Evolutionary conservation across 106 monocot genomes (phyloP), one percentile per base, ranked within the genome.

Genomic region (Gastrodia elata): DNA sequence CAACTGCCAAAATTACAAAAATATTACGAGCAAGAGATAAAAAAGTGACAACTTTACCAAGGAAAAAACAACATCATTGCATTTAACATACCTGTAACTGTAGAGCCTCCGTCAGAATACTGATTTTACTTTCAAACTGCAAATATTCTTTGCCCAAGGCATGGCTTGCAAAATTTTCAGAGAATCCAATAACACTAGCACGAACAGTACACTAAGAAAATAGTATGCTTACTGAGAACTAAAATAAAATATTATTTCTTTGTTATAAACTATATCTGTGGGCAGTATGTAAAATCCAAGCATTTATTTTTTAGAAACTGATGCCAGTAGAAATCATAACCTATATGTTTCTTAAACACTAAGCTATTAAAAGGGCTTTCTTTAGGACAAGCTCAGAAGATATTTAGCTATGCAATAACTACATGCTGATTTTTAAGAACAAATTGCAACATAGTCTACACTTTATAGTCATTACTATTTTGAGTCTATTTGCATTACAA

Each of bases 201-300:
- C 88, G 91, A 58, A 98, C 70, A 68, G 72, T 91, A 76, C 97
- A 98, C 97, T 98, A 76, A 26, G 80, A 72, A 14, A 2, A 77
- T 38, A 28, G 42, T 8, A 70, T 46, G 73, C 58, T 35, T 20
- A 48, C 39, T 39, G 40, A 11, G 42, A 64, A 48, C 40, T 75
- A 48, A 39, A 40, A 14, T 40, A 20, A 10, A 39, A 69, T 11
- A 38, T n/a, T 6, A 20, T 36, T 67, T 36, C 16, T 36, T 18
- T 20, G 32, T 5, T 37, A 41, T 67, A 67, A n/a, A n/a, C n/a
- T n/a, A n/a, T n/a, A n/a, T n/a, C n/a, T n/a, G n/a, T n/a, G n/a
- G n/a, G n/a, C n/a, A n/a, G n/a, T n/a, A n/a, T n/a, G n/a, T n/a
- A n/a, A n/a, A n/a, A 67, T 38, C 8, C 67, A 67, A 67, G 20